A percentile compares a stretch with the other conserved stretches of the same genome.
These are phyloP conservation scores for Moricandia moricandioides DNA, from an alignment of 345 rosid genomes.

Conservation along the genomic window DNA sequence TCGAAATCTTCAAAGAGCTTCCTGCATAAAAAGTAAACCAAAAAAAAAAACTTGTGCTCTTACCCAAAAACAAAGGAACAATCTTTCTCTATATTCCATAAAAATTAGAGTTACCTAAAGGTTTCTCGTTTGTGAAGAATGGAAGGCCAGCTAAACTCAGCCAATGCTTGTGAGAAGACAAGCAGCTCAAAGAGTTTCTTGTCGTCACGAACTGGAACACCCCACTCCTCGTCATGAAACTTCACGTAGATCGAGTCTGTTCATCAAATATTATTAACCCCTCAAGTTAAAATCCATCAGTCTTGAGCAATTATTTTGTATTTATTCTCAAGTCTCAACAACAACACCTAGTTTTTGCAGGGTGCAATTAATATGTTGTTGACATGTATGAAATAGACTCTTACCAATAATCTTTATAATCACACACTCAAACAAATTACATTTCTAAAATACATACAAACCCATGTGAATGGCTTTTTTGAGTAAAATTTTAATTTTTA, in stretches of 20 bases:
- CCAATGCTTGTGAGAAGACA: constrained; percentile 90
- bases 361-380: constrained; percentile 16
- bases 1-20: constrained; percentile 71
- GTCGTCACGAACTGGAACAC: constrained; percentile 76
- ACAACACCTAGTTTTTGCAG: constrained; percentile 20
- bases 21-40: constrained; percentile 44
- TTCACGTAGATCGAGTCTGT: constrained; percentile 64
- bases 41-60: background rate
- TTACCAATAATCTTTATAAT: constrained; percentile 8
- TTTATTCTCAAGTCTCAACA: background rate
- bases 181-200: constrained; percentile 74
- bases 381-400: constrained; percentile 27
- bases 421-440: background rate
- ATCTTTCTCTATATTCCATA: background rate
- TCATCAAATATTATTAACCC: constrained; percentile 9
- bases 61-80: background rate
- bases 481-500: background rate
- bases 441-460: background rate
- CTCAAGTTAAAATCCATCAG: background rate
- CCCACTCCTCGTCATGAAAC: constrained; percentile 90
- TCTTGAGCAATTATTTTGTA: constrained; percentile 1
- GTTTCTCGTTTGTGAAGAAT: constrained; percentile 60
- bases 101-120: constrained; percentile 53
- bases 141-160: constrained; percentile 89
- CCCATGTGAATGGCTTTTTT: background rate